Evolutionary conservation across 768 basidiomycete species (phyloP).

Genomic region (Mycena polygramma): DNA sequence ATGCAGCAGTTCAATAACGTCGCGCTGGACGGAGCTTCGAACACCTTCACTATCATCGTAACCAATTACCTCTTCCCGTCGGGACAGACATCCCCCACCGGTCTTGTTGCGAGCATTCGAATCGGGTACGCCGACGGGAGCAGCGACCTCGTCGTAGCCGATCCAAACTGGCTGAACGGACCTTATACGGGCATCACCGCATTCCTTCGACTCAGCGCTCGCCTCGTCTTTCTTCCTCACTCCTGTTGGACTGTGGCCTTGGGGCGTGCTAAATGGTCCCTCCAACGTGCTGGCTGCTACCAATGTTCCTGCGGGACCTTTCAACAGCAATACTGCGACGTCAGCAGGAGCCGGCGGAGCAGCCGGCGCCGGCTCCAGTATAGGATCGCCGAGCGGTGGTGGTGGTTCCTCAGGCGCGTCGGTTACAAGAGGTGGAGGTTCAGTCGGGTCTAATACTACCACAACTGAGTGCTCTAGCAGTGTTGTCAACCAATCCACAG

Average conservation of each 20-base stretch:
- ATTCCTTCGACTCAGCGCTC: constrained; percentile 25
- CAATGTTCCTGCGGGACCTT: constrained; percentile 16
- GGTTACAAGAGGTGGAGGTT: not conserved
- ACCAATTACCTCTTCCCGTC: not conserved
- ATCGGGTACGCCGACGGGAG: constrained; percentile 18
- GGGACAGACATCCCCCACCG: not conserved
- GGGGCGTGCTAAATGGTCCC: not conserved
- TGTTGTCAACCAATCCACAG: not conserved
- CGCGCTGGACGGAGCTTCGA: not conserved
- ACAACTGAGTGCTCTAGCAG: not conserved
- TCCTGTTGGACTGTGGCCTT: constrained; percentile 1
- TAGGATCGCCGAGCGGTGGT: not conserved
- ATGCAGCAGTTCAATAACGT: constrained; percentile 22
- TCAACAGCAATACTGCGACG: not conserved
- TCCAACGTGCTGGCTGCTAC: constrained; percentile 18
- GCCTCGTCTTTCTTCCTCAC: constrained; percentile 6
- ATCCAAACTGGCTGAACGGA: constrained; percentile 26
- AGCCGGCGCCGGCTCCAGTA: not conserved
- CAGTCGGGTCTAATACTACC: not conserved
- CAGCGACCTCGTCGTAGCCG: constrained; percentile 21
- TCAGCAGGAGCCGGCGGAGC: not conserved
- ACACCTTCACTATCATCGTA: constrained; percentile 15
- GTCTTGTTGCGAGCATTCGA: constrained; percentile 18
- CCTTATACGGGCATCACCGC: not conserved
- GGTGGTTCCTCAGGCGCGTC: not conserved